Percentiles rank a stretch among this genome's conserved stretches.
phyloP scores from a whole-genome alignment of 192 early-diverging fungal species.

The Coemansia sp. region DNA sequence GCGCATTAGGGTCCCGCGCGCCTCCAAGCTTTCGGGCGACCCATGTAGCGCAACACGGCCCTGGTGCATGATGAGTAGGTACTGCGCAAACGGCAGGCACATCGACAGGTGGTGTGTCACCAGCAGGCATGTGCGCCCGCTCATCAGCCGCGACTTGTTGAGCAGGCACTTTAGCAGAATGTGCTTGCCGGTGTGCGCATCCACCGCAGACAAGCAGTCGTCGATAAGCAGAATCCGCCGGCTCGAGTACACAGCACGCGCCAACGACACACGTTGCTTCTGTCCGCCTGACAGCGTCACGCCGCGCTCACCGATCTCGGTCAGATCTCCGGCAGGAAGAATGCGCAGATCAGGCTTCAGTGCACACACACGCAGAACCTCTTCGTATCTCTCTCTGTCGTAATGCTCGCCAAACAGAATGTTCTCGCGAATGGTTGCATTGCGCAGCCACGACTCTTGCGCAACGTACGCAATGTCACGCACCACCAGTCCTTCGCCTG shows the following conservation, averaged over 20 bases:
- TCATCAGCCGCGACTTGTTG: constrained; percentile 60
- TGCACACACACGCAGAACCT: constrained; percentile 80
- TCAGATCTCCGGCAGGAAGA: constrained; percentile 78
- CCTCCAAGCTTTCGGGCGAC: constrained; percentile 47
- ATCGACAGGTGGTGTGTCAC: constrained; percentile 81
- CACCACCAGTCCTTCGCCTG: constrained; percentile 34
- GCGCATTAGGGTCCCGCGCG: constrained; percentile 32
- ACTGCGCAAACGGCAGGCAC: constrained; percentile 54
- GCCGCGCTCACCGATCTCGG: constrained; percentile 88
- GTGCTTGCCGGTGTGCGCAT: constrained; percentile 86
- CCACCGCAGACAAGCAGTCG: constrained; percentile 89
- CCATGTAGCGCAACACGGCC: constrained; percentile 60
- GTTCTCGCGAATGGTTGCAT: constrained; percentile 72
- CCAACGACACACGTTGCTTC: constrained; percentile 79
- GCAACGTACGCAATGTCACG: constrained; percentile 79
- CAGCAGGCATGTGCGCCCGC: constrained; percentile 72
- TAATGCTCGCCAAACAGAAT: constrained; percentile 80
- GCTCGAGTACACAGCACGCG: constrained; percentile 76
- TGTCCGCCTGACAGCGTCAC: constrained; percentile 80
- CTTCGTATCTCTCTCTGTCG: constrained; percentile 69
- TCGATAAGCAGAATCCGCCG: constrained; percentile 69
- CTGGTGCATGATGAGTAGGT: constrained; percentile 66
- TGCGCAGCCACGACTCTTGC: constrained; percentile 72
- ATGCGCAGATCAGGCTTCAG: constrained; percentile 79
- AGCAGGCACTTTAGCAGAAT: constrained; percentile 77